Evolutionary conservation across 163 green algal genomes (phyloP).

Genomic region (Coccomyxa subellipsoidea): DNA sequence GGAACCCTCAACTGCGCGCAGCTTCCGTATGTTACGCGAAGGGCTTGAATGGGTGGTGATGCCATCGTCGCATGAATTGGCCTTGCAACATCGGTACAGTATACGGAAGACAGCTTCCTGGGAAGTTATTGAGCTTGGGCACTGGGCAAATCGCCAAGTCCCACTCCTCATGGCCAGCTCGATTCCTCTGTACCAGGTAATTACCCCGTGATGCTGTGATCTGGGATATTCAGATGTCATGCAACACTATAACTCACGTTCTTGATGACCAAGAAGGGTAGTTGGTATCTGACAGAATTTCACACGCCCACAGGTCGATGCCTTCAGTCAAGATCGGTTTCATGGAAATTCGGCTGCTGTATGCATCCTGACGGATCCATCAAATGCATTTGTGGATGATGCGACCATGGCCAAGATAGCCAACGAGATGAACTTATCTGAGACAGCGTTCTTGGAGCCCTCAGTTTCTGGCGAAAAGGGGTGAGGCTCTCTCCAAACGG

Average conservation of each 20-base stretch:
- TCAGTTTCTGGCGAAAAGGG: not conserved
- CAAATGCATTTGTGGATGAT: constrained; percentile 15
- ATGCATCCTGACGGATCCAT: constrained; percentile 28
- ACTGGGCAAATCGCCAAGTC: no score
- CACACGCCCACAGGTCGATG: constrained; percentile 46
- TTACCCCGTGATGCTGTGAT: not conserved
- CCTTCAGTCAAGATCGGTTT: constrained; percentile 53
- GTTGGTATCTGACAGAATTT: not conserved
- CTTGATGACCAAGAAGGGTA: not conserved
- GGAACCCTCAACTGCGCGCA: no score
- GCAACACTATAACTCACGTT: no score
- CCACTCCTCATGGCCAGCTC: not conserved
- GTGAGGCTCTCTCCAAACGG: not conserved
- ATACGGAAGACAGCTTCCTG: no score
- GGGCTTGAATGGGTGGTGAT: no score
- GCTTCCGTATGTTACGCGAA: no score
- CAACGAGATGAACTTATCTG: constrained; percentile 69
- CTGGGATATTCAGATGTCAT: no score
- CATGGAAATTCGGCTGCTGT: constrained; percentile 65
- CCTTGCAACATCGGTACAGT: no score
- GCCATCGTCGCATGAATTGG: no score
- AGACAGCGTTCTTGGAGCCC: constrained; percentile 66
- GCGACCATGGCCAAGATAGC: constrained; percentile 55
- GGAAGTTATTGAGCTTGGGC: no score
- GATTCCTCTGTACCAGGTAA: not conserved